Evolutionary conservation across 1,139 yeast species (phyloP), one percentile per base, ranked within the genome.

Genomic region (Meyerozyma elateridarum): DNA sequence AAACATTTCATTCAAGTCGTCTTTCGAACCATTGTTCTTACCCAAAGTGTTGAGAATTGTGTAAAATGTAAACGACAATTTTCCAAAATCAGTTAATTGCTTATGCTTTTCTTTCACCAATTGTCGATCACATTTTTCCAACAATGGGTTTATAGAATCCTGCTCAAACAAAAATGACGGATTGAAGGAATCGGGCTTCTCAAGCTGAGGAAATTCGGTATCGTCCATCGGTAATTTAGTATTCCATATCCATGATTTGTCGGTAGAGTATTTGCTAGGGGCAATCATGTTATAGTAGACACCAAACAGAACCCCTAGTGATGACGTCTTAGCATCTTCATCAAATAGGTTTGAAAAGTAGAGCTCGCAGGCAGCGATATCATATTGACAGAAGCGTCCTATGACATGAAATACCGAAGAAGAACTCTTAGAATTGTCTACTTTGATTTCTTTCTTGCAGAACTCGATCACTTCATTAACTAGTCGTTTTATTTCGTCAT

Each of bases 221-320:
- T 24, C 27, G 7, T 15, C 27, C 8, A 7, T 14, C 7, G 18
- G 18, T 8, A 24, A 8, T 3, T 17, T 8, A 2, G 27, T 24
- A 5, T 24, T 24, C 27, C 27, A 24, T 9, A 24, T 13, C 11
- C 14, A 14, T 6, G 4, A 8, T 7, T 24, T 6, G 27, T 24
- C 27, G 17, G 15, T 24, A 8, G 4, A 11, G 2, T 4, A 7
- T 11, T 15, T 13, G 4, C 8, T 7, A 5, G 27, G 15, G 9
- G n/a, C 27, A 8, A 14, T 8, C 17, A 15, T n/a, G n/a, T 24
- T 24, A 7, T 15, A 24, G 18, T 24, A 24, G 5, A 12, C 15
- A 3, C 27, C 27, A 15, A 24, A 24, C 27, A 24, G 27, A 3
- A 11, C 15, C 8, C 27, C 12, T 18, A 24, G 15, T 24, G 17